Conservation (phyloP, 164 flowering plant genomes). For the Magnolia sinica region DNA sequence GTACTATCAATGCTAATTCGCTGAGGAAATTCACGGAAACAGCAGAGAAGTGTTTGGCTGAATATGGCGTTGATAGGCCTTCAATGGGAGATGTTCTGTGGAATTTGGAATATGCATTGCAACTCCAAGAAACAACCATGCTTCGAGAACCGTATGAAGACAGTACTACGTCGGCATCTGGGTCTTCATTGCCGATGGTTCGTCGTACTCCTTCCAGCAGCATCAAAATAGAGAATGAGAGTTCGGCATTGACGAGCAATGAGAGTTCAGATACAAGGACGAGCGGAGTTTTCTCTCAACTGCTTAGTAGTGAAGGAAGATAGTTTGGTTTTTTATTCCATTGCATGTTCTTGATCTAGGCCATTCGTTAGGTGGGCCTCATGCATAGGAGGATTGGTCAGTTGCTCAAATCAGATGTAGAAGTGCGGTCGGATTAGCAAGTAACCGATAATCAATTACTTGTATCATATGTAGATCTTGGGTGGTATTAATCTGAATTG, state of each 20-base stretch:
- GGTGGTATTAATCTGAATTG: not conserved
- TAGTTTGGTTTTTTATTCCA: conserved; percentile 13
- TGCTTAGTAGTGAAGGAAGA: conserved; percentile 63
- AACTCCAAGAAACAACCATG: conserved; percentile 53
- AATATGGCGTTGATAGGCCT: conserved; percentile 73
- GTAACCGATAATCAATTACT: not conserved
- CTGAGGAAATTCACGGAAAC: conserved; percentile 61
- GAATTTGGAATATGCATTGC: conserved; percentile 67
- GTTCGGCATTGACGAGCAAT: conserved; percentile 12
- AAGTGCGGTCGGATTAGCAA: too few species aligned
- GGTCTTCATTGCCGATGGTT: conserved; percentile 20
- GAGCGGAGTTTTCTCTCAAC: conserved; percentile 63
- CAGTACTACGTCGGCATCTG: conserved; percentile 12
- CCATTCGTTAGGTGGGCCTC: not conserved
- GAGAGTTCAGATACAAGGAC: conserved; percentile 35
- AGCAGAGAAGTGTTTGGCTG: conserved; percentile 77
- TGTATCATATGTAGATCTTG: not conserved
- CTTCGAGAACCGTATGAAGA: conserved; percentile 25
- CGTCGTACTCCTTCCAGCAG: conserved; percentile 22
- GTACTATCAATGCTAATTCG: conserved; percentile 43
- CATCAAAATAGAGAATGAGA: conserved; percentile 13
- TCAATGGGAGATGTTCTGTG: conserved; percentile 79
- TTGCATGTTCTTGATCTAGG: not conserved
- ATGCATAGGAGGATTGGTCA: not conserved
- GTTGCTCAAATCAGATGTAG: too few species aligned